A percentile compares a stretch with the other conserved stretches of the same genome.
Evolutionary conservation across 169 alveolate genomes (phyloP).

Genomic region (Cryptosporidium muris): DNA sequence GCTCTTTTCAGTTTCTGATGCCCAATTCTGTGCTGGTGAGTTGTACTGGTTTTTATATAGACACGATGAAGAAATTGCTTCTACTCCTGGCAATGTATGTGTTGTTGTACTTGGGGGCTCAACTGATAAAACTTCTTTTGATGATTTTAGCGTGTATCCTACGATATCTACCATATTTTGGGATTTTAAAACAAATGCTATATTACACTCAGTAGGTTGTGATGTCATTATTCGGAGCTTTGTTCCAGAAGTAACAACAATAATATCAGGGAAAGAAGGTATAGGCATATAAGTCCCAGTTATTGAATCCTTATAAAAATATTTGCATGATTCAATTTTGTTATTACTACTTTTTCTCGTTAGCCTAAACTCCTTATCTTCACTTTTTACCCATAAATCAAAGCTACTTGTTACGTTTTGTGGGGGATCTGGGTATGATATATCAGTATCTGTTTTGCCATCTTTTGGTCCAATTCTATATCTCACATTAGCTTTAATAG

Average conservation of each 20-base stretch:
- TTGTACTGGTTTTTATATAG: neutral
- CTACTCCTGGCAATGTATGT: too few relatives aligned
- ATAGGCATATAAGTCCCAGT: conserved; percentile 66
- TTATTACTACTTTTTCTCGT: conserved; percentile 54
- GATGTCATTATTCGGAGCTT: conserved; percentile 65
- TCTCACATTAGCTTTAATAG: conserved; percentile 53
- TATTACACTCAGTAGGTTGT: conserved; percentile 66
- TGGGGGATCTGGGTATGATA: conserved; percentile 71
- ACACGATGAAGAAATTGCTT: neutral
- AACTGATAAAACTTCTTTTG: conserved; percentile 23
- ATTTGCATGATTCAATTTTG: conserved; percentile 39
- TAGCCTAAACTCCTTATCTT: conserved; percentile 64
- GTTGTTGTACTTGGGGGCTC: neutral
- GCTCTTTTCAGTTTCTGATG: conserved; percentile 38
- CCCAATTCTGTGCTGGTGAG: neutral
- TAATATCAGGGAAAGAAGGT: conserved; percentile 58
- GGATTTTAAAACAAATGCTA: conserved; percentile 57
- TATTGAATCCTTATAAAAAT: conserved; percentile 59
- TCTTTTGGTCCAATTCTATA: conserved; percentile 70
- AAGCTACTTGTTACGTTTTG: conserved; percentile 43
- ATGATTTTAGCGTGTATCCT: conserved; percentile 21
- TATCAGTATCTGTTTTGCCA: conserved; percentile 68
- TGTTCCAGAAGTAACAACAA: conserved; percentile 67
- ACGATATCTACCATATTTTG: conserved; percentile 50
- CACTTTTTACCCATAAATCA: conserved; percentile 65